Evolutionary conservation across 2,329 filamentous ascomycete species (phyloP).

Genomic region (Hymenoscyphus scutula): DNA sequence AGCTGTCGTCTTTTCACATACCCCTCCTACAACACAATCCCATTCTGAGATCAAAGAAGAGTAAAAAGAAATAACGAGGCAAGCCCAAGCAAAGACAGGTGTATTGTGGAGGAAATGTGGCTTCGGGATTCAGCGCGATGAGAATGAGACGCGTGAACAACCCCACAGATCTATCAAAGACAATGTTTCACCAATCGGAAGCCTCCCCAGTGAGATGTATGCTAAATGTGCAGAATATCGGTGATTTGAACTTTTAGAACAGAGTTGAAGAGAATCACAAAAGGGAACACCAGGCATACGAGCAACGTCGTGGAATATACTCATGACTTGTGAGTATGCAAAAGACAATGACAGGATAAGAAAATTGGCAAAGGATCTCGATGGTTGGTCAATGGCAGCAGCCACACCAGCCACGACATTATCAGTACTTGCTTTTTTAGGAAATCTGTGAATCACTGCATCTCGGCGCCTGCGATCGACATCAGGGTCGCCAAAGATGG

Average conservation of each 20-base stretch:
- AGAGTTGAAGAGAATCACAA: neutral
- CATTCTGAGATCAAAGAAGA: neutral
- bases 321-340: neutral
- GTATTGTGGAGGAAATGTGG: neutral
- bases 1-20: slow-evolving; percentile 2
- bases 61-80: neutral
- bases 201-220: neutral
- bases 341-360: neutral
- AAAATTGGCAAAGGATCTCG: neutral
- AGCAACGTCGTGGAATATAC: neutral
- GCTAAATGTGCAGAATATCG: neutral
- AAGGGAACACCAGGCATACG: neutral
- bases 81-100: neutral
- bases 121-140: neutral
- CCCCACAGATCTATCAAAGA: neutral
- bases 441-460: neutral
- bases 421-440: neutral
- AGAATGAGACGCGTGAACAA: slow-evolving; percentile 1
- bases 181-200: neutral
- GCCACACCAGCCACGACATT: slow-evolving; percentile 1
- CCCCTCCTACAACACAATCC: neutral
- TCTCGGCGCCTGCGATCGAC: neutral
- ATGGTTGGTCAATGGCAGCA: slow-evolving; percentile 4
- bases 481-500: neutral
- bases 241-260: neutral